Evolutionary conservation across 768 basidiomycete species (phyloP), one percentile per base, ranked within the genome.

Genomic region (Rhodotorula sphaerocarpa): DNA sequence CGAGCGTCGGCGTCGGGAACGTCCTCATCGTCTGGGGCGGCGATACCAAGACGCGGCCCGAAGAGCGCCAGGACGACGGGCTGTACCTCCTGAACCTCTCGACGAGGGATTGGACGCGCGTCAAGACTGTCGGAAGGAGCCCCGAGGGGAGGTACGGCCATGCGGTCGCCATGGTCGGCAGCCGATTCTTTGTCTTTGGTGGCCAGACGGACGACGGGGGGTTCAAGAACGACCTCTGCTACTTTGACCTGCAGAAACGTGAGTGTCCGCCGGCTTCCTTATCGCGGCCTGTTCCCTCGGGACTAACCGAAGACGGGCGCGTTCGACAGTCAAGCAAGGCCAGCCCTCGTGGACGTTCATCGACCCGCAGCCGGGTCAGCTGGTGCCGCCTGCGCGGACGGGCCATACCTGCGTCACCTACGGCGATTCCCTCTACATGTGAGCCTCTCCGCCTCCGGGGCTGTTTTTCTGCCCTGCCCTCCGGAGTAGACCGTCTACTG

Each of bases 11-110:
- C 53, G 90, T 97, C 60, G 90, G 90, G 75, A 90, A 87, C 72
- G 93, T 96, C 53, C 79, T 99, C 63, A 87, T 97, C 63, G 86
- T 96, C 6, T 99, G 95, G 95, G 95, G 95, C 36, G 95, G 93
- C 30, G 95, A 99, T 74, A 96, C 92, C 5, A 83, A 84, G 20
- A 82, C 77, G 80, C 36, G 82, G 79, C 69, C 79, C 79, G 69
- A 70, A 15, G 90, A 90, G 63, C 84, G 82, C 69, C 88, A 91
- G 76, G 95, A 97, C 74, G 89, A 96, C 75, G 86, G 84, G 0
- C 78, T 97, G 47, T 97, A 97, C 79, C 80, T 99, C 15, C 79
- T 99, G 50, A 97, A 97, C 75, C 82, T 96, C 42, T 85, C 87
- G 59, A 87, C 90, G 5, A 84, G 87, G 66, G 95, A 97, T 74